Base-by-base conservation (phyloP, 176 grass and related monocot species). In the Oryza rufipogon region DNA sequence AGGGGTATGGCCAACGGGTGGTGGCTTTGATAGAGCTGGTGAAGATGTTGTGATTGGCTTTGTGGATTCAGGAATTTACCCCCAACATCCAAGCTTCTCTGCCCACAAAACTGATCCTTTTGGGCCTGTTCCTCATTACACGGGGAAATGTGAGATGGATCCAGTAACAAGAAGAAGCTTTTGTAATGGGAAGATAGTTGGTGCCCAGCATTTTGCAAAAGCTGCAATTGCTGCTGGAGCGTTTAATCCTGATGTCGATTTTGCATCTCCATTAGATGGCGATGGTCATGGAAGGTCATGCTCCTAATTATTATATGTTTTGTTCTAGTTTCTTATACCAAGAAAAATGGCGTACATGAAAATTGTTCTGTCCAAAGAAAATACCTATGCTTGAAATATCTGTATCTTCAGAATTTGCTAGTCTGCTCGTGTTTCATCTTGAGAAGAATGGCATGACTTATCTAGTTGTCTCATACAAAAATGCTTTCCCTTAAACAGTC, bases 161-260 rank as follows among this genome's bases (percentile, higher is more conserved):
- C 97, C 89, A 76, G 86, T 82, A 75, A 94, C 90, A 78, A 66
- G 45, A 77, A 88, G 68, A 89, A 91, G 84, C 58, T 99, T 94
- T 77, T 99, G 96, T 80, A 99, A 99, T 39, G 96, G 96, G n/a
- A 99, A 99, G 88, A 99, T 99, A 89, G 88, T 99, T 86, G 96
- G 96, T 13, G 96, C 93, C 4, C 93, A 99, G 54, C 96, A 99
- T 96, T 99, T 99, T 87, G 96, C 96, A 1, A 99, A 99, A 94
- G 96, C 96, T 88, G 93, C 93, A 30, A 96, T 99, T 76, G 91
- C 96, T 83, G 86, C 96, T 52, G 96, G 96, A 68, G 93, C 89
- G 0, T 99, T 99, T 80, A 96, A 99, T 83, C 96, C 96, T 2
- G 83, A 91, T 52, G 77, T 99, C 70, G 96, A 99, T 78, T 99